phyloP scores from a whole-genome alignment of 1,139 yeast genomes.

The Geotrichum restrictum region DNA sequence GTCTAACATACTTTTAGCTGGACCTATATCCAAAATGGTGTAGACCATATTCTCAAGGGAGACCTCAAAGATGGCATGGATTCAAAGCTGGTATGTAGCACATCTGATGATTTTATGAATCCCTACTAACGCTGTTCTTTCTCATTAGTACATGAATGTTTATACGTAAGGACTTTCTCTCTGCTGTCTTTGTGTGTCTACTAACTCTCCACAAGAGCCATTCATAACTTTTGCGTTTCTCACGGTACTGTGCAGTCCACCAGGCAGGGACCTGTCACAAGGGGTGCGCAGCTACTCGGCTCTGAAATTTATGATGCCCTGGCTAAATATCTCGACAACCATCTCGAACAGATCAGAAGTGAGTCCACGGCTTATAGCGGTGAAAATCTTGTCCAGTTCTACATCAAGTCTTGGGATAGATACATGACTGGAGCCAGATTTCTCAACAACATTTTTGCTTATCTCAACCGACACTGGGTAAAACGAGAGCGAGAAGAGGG shows the following conservation, averaged over 20 bases:
- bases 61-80: slow-evolving; percentile 40
- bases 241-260: slow-evolving; percentile 44
- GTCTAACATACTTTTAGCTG: slow-evolving; percentile 30
- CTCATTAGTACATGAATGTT: slow-evolving; percentile 39
- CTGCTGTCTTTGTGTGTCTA: neutral
- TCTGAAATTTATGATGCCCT: slow-evolving; percentile 80
- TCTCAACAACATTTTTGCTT: slow-evolving; percentile 88
- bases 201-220: slow-evolving; percentile 62
- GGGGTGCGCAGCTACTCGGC: slow-evolving; percentile 60
- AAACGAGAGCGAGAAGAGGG: slow-evolving; percentile 95
- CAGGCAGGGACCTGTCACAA: slow-evolving; percentile 23
- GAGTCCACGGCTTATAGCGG: slow-evolving; percentile 33
- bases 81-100: slow-evolving; percentile 35
- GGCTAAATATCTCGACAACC: slow-evolving; percentile 59
- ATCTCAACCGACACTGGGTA: slow-evolving; percentile 96
- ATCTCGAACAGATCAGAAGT: slow-evolving; percentile 48
- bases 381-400: slow-evolving; percentile 76
- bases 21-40: slow-evolving; percentile 41
- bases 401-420: slow-evolving; percentile 81
- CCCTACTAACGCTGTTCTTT: neutral
- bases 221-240: slow-evolving; percentile 89
- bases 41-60: slow-evolving; percentile 39
- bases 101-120: neutral
- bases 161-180: slow-evolving; percentile 36
- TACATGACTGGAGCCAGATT: slow-evolving; percentile 89